These are phyloP conservation scores for Pichia sp. DNA, from an alignment of 1,139 yeast species.

Conservation along the genomic window DNA sequence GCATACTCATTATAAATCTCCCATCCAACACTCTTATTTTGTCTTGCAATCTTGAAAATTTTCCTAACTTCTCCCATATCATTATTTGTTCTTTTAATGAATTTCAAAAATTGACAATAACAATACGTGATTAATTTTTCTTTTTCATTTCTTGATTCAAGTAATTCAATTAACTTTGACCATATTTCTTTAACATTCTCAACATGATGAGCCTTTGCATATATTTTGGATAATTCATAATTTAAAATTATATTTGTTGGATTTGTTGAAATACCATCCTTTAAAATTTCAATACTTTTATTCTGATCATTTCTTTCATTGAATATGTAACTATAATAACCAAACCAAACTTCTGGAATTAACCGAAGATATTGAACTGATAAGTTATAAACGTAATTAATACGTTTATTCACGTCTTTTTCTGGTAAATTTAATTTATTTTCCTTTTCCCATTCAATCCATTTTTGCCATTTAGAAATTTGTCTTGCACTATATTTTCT, in stretches of 20 bases:
- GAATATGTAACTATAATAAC: slow-evolving; percentile 35
- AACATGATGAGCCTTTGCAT: slow-evolving; percentile 52
- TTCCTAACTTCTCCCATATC: slow-evolving; percentile 62
- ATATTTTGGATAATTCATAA: slow-evolving; percentile 62
- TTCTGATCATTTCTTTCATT: slow-evolving; percentile 19
- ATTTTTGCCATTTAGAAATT: slow-evolving; percentile 54
- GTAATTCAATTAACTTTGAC: slow-evolving; percentile 40
- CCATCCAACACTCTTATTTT: slow-evolving; percentile 52
- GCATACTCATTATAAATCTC: slow-evolving; percentile 82
- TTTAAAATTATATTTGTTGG: slow-evolving; percentile 66
- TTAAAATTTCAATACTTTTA: slow-evolving; percentile 35
- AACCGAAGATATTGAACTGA: slow-evolving; percentile 64
- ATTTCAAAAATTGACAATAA: slow-evolving; percentile 53
- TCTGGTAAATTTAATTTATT: slow-evolving; percentile 61
- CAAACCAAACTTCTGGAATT: slow-evolving; percentile 83
- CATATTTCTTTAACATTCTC: slow-evolving; percentile 50
- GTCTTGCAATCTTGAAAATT: slow-evolving; percentile 54
- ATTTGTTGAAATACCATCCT: slow-evolving; percentile 55
- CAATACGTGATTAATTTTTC: slow-evolving; percentile 41
- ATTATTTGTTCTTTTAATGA: slow-evolving; percentile 55
- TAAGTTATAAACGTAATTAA: slow-evolving; percentile 70
- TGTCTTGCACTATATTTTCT: slow-evolving; percentile 34
- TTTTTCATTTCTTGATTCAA: slow-evolving; percentile 24
- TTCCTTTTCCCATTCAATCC: slow-evolving; percentile 74
- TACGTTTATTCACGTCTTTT: slow-evolving; percentile 46